These are phyloP conservation scores for Cyclaneusma minus DNA, from an alignment of 2,329 filamentous ascomycete genomes.

Conservation along the genomic window DNA sequence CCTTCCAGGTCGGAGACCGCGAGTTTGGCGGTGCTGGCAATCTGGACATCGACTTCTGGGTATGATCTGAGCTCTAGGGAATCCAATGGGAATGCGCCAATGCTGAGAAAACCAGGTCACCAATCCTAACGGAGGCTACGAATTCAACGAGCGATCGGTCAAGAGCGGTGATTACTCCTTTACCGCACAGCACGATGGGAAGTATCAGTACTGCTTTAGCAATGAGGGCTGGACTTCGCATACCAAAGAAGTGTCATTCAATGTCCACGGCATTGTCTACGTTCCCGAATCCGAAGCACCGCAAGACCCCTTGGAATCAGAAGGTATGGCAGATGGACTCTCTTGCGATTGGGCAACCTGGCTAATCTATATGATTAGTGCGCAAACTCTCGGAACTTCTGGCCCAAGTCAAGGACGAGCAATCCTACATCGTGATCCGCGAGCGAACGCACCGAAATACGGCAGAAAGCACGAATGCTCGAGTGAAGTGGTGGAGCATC, in stretches of 20 bases:
- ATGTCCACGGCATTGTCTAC: conserved; percentile 97
- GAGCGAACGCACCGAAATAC: conserved; percentile 97
- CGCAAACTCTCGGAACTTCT: conserved; percentile 72
- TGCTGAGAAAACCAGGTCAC: conserved; percentile 40
- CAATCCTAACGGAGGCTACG: conserved; percentile 60
- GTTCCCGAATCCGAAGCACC: conserved; percentile 76
- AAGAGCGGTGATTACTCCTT: conserved; percentile 92
- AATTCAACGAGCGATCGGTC: conserved; percentile 64
- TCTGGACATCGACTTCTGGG: conserved; percentile 96
- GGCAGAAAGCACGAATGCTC: conserved; percentile 90
- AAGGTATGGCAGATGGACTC: conserved; percentile 43
- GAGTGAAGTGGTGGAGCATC: conserved; percentile 99
- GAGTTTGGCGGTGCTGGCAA: conserved; percentile 93
- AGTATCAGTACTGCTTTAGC: conserved; percentile 95
- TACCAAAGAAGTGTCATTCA: conserved; percentile 97
- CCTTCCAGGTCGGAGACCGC: conserved; percentile 92
- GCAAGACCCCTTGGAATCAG: conserved; percentile 76
- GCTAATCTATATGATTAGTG: conserved; percentile 34
- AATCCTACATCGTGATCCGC: conserved; percentile 88
- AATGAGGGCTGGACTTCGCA: conserved; percentile 96
- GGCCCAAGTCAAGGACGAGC: conserved; percentile 90
- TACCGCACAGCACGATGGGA: conserved; percentile 69
- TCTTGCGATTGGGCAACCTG: neutral
- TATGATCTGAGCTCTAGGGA: conserved; percentile 35
- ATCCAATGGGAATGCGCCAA: conserved; percentile 1